These are phyloP conservation scores for Lomentospora prolificans DNA, from an alignment of 2,329 filamentous ascomycete species.

Conservation along the genomic window DNA sequence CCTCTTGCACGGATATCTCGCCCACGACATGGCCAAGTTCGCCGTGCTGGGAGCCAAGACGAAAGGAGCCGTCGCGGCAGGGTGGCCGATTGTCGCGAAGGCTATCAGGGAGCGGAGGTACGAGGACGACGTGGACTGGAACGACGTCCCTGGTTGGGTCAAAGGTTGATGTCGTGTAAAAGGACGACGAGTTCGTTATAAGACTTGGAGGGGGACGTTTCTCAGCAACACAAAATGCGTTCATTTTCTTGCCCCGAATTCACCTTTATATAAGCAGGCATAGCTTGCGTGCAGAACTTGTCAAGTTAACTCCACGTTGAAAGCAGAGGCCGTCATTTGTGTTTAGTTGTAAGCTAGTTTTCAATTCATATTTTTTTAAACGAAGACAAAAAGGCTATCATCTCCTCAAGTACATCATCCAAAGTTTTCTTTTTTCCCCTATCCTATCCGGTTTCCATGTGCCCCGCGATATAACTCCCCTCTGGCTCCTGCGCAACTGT, in stretches of 20 bases:
- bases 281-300: too few relatives aligned
- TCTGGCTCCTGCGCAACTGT: not conserved
- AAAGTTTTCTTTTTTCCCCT: not conserved
- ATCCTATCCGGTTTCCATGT: not conserved
- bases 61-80: slow-evolving; percentile 53
- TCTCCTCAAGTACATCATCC: not conserved
- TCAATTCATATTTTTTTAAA: too few relatives aligned
- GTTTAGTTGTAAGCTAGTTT: too few relatives aligned
- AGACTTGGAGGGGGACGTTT: too few relatives aligned
- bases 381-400: not conserved
- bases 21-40: slow-evolving; percentile 65
- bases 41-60: slow-evolving; percentile 71
- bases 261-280: too few relatives aligned
- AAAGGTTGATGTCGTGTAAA: slow-evolving; percentile 22
- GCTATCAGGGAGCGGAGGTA: slow-evolving; percentile 53
- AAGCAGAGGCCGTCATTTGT: too few relatives aligned
- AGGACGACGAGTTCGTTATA: not conserved
- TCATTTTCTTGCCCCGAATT: too few relatives aligned
- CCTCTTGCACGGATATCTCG: slow-evolving; percentile 74
- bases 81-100: slow-evolving; percentile 67
- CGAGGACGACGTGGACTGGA: slow-evolving; percentile 49
- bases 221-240: too few relatives aligned
- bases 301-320: too few relatives aligned
- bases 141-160: slow-evolving; percentile 68
- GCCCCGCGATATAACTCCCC: not conserved